Evolutionary conservation across 441 rosid species (phyloP), one percentile per base, ranked within the genome.

Genomic region (Erysimum cheiri): DNA sequence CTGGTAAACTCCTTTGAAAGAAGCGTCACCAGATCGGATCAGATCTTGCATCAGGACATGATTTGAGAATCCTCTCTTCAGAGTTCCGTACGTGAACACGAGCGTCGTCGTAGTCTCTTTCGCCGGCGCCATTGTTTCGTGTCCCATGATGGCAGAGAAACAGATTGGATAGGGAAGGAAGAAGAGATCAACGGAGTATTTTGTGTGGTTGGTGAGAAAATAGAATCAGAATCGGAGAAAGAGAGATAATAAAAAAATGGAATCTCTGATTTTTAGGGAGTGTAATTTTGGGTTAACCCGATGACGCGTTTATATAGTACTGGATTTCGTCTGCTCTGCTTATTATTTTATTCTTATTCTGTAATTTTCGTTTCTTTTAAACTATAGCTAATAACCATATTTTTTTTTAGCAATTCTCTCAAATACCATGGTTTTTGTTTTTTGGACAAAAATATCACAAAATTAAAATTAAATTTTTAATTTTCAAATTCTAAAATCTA

Each of bases 41-140:
- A 89, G 85, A 79, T 87, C 93, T 52, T 82, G 83, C 73, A 87
- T 70, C 35, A 87, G 77, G 3, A 65, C 59, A 56, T 87, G 93
- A 47, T 90, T 90, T 14, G 87, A 81, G 78, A 90, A 88, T 19
- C 89, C 88, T 39, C 79, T 70, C 57, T 90, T 90, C 8, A 88
- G 71, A 0, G 90, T 88, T 7, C 91, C 93, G 77, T 86, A 90
- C 29, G 93, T 80, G 86, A 90, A 86, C 7, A 90, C 77, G 3
- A 82, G 58, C 41, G 73, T 73, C 0, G 65, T 54, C 8, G 44
- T 58, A 5, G 24, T 50, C 14, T 3, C 9, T 29, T 52, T 72
- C n/a, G 59, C 46, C 39, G 58, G 37, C n/a, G 56, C 4, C 58
- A 70, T 76, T 70, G 80, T 43, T 65, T 71, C 80, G 47, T 65